These are phyloP conservation scores for Trichoderma sp. DNA, from an alignment of 2,329 filamentous ascomycete genomes.

Conservation along the genomic window DNA sequence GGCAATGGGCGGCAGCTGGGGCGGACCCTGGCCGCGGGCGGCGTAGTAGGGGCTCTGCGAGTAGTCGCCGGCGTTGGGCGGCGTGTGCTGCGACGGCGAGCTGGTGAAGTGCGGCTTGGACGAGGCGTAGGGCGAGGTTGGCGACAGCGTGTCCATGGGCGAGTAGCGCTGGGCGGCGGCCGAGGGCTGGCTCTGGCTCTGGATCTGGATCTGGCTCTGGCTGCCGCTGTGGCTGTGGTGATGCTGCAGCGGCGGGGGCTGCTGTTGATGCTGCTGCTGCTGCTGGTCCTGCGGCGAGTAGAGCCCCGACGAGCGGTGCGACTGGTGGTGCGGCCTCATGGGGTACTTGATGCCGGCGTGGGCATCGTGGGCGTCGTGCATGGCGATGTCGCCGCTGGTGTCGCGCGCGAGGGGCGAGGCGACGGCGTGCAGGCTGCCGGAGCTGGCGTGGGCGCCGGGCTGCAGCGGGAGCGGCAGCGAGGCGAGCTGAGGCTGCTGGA, in stretches of 20 bases:
- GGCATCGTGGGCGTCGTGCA: slow-evolving; percentile 83
- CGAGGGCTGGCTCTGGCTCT: slow-evolving; percentile 59
- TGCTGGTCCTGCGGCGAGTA: slow-evolving; percentile 62
- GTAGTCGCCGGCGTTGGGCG: slow-evolving; percentile 68
- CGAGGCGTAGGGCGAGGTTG: slow-evolving; percentile 73
- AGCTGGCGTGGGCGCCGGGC: slow-evolving; percentile 51
- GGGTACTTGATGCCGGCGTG: slow-evolving; percentile 87
- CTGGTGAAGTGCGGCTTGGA: slow-evolving; percentile 58
- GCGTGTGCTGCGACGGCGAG: slow-evolving; percentile 70
- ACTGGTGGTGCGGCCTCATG: slow-evolving; percentile 74
- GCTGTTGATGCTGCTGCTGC: background rate
- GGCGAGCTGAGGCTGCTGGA: background rate
- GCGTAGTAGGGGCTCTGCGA: slow-evolving; percentile 61
- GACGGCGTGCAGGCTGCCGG: slow-evolving; percentile 52
- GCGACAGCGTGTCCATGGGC: slow-evolving; percentile 87
- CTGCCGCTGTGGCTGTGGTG: background rate
- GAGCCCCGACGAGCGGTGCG: slow-evolving; percentile 65
- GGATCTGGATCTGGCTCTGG: slow-evolving; percentile 32
- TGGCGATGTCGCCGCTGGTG: slow-evolving; percentile 74
- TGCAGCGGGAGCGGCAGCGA: slow-evolving; percentile 46
- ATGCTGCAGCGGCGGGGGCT: background rate
- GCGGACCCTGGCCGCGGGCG: slow-evolving; percentile 52
- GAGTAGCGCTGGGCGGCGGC: slow-evolving; percentile 90
- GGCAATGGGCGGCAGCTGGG: slow-evolving; percentile 75
- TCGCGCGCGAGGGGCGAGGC: slow-evolving; percentile 67